Conservation (phyloP, 371 early-diverging fungal genomes). For the Nematocida parisii region DNA sequence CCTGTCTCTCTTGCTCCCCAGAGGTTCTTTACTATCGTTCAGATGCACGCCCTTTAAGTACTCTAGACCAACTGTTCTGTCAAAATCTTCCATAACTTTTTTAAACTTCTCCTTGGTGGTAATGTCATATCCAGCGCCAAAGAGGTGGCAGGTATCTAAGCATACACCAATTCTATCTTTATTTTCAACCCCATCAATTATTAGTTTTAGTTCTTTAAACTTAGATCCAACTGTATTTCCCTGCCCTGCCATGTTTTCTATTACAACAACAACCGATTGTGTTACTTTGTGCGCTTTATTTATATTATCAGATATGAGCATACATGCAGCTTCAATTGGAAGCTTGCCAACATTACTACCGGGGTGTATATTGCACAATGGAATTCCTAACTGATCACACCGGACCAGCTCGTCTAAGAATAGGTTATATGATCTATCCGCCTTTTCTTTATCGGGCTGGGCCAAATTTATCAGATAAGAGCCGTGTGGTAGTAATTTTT, state of each 20-base stretch:
- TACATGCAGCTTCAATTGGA: constrained; percentile 68
- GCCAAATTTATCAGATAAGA: constrained; percentile 74
- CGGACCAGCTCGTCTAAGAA: constrained; percentile 73
- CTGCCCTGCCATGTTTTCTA: constrained; percentile 76
- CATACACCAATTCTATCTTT: constrained; percentile 73
- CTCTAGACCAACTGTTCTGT: constrained; percentile 71
- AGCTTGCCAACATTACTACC: constrained; percentile 71
- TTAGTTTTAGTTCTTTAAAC: constrained; percentile 72
- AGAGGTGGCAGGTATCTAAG: constrained; percentile 74
- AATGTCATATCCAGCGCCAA: constrained; percentile 75
- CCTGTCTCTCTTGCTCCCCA: constrained; percentile 72
- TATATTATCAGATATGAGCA: constrained; percentile 70
- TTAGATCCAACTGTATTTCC: constrained; percentile 72
- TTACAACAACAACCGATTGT: constrained; percentile 69
- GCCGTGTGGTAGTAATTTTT: constrained; percentile 72
- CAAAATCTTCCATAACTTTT: constrained; percentile 71
- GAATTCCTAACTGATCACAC: constrained; percentile 72
- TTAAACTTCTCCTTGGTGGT: constrained; percentile 70
- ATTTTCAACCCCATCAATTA: constrained; percentile 71
- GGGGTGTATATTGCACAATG: constrained; percentile 74
- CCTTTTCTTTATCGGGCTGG: constrained; percentile 71
- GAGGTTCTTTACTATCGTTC: constrained; percentile 72
- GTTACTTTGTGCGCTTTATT: constrained; percentile 71
- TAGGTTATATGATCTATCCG: constrained; percentile 68
- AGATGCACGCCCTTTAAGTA: constrained; percentile 73